These are phyloP conservation scores for Xerocomellus intermedius DNA, from an alignment of 768 basidiomycete species.

Conservation along the genomic window DNA sequence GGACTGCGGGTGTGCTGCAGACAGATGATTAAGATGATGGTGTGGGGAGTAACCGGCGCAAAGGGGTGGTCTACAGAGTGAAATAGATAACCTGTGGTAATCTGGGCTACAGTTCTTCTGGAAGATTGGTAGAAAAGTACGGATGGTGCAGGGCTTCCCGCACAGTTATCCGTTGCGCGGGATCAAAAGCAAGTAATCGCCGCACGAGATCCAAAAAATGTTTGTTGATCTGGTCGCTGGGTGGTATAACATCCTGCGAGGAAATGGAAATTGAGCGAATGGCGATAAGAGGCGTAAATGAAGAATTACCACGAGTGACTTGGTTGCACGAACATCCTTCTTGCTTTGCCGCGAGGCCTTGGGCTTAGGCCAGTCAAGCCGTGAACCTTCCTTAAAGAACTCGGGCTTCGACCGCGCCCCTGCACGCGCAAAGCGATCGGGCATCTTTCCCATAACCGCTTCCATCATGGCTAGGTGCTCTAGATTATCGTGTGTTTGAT, in stretches of 20 bases:
- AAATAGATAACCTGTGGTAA: constrained; percentile 36
- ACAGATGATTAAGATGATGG: constrained; percentile 24
- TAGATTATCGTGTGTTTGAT: constrained; percentile 98
- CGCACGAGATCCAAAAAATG: constrained; percentile 88
- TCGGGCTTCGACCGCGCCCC: constrained; percentile 84
- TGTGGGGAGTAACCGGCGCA: constrained; percentile 20
- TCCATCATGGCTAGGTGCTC: constrained; percentile 99
- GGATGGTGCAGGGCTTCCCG: constrained; percentile 85
- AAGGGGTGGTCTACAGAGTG: constrained; percentile 33
- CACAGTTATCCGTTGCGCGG: constrained; percentile 82
- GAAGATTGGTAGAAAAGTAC: constrained; percentile 72
- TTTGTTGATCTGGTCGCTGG: constrained; percentile 67
- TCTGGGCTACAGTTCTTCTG: constrained; percentile 60
- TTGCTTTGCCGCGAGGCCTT: constrained; percentile 86
- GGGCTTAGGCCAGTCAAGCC: constrained; percentile 90
- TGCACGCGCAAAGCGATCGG: constrained; percentile 74
- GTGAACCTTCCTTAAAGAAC: constrained; percentile 84
- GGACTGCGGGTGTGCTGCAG: constrained; percentile 21
- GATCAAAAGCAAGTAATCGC: constrained; percentile 87
- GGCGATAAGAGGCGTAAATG: not conserved
- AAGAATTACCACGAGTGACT: constrained; percentile 64
- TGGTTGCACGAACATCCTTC: constrained; percentile 90
- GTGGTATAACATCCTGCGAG: constrained; percentile 78
- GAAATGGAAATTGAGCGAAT: constrained; percentile 3
- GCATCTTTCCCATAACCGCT: constrained; percentile 98